Evolutionary conservation across 768 basidiomycete species (phyloP).

Genomic region (Phanerodontia chrysosporium): DNA sequence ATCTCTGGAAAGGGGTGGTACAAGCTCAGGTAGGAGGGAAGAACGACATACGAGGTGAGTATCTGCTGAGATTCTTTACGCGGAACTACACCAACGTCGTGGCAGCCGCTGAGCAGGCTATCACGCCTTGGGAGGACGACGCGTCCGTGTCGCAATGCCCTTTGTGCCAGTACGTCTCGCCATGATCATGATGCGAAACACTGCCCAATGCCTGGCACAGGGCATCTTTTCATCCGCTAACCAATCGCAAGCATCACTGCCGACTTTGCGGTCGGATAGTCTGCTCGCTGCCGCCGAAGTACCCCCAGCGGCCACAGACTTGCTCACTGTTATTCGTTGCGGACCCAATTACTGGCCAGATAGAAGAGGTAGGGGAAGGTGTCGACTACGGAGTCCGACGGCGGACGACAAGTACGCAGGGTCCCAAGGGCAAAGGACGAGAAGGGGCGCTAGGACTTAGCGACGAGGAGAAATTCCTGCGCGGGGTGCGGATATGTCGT

Average conservation of each 20-base stretch:
- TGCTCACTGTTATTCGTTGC: conserved; percentile 86
- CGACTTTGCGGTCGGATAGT: conserved; percentile 89
- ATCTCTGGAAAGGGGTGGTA: conserved; percentile 65
- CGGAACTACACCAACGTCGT: neutral
- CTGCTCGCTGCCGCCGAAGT: conserved; percentile 81
- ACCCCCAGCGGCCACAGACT: conserved; percentile 55
- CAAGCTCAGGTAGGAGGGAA: conserved; percentile 46
- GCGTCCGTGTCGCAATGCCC: conserved; percentile 73
- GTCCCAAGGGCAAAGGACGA: conserved; percentile 28
- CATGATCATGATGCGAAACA: neutral
- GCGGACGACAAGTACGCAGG: conserved; percentile 32
- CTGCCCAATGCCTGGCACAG: conserved; percentile 24
- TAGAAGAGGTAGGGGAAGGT: conserved; percentile 82
- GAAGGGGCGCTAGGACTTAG: conserved; percentile 34
- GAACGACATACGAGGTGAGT: conserved; percentile 62
- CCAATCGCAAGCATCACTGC: conserved; percentile 95
- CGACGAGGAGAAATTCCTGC: conserved; percentile 81
- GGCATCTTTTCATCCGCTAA: conserved; percentile 79
- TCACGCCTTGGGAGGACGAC: conserved; percentile 95
- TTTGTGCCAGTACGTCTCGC: conserved; percentile 63
- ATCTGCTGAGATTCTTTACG: neutral
- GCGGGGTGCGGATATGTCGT: conserved; percentile 84
- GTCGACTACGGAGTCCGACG: conserved; percentile 78
- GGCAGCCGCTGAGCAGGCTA: conserved; percentile 78
- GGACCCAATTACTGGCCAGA: conserved; percentile 69